These are phyloP conservation scores for Penicillium oxalicum DNA, from an alignment of 2,329 filamentous ascomycete species.

Conservation along the genomic window DNA sequence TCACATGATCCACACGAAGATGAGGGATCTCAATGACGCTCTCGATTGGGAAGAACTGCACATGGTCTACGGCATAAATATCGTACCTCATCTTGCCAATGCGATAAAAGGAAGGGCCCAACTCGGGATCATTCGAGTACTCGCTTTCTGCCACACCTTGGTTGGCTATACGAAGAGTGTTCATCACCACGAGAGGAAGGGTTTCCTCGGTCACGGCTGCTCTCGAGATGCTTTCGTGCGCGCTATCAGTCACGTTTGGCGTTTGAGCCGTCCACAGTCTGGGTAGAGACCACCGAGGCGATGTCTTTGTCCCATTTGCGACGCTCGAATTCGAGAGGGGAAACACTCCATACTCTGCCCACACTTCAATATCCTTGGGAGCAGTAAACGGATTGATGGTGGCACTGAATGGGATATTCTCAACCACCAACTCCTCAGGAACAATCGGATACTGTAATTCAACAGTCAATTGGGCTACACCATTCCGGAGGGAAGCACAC, in stretches of 20 bases:
- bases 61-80: constrained; percentile 27
- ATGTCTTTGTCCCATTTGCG: neutral
- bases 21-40: constrained; percentile 33
- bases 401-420: constrained; percentile 61
- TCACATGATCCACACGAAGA: constrained; percentile 35
- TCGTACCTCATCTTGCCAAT: constrained; percentile 38
- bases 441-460: constrained; percentile 46
- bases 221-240: neutral
- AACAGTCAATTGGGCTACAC: constrained; percentile 39
- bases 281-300: neutral
- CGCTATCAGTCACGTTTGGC: neutral
- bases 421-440: constrained; percentile 64
- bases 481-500: constrained; percentile 57
- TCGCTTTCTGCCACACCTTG: constrained; percentile 25
- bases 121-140: constrained; percentile 32
- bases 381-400: constrained; percentile 57
- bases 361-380: constrained; percentile 65
- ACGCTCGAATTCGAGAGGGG: neutral
- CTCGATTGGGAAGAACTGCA: constrained; percentile 37
- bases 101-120: constrained; percentile 36
- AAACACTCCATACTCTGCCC: constrained; percentile 53
- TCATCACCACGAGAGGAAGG: constrained; percentile 29
- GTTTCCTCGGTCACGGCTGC: constrained; percentile 11
- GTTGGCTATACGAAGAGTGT: constrained; percentile 26
- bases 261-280: neutral